Evolutionary conservation across 805 yeast genomes (phyloP), one percentile per base, ranked within the genome.

Genomic region (Ogataea minuta): DNA sequence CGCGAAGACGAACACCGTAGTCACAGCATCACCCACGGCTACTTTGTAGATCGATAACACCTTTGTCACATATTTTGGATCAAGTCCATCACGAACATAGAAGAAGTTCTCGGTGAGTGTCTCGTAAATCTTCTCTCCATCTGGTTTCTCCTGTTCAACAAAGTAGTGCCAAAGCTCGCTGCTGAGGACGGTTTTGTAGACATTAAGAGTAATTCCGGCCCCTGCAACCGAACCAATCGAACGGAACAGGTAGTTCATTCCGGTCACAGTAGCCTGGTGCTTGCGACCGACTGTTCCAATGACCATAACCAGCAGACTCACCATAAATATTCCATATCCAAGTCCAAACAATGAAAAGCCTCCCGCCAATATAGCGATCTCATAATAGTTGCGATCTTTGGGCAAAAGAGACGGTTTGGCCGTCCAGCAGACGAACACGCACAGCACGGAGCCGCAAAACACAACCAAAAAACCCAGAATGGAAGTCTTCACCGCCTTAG

Each of bases 191-290:
- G 54, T 56, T 33, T 66, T 67, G 48, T 64, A 70, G 1, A 63
- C 42, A 11, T 65, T 63, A 26, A 72, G 51, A 2, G 70, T 56
- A 4, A 70, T 52, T 4, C 76, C 72, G 2, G 70, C 71, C 34
- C 77, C 77, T 7, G 67, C 44, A 9, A 70, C 72, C 32, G 67
- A 66, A 13, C 77, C 78, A 35, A 70, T 56, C 3, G 78, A 71
- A 46, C 77, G 61, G 62, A 74, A 72, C 36, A 72, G 51, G 44
- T 72, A 72, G 49, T 68, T 71, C 59, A 72, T 63, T 29, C 77
- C 76, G 1, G 74, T 71, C 34, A 71, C 68, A 2, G 71, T 59
- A 10, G 75, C 76, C 51, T 72, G 78, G 40, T 67, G 63, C 19
- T 68, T 63, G 36, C 60, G 55, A 5, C 73, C 73, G 21, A 70